A percentile compares a stretch with the other conserved stretches of the same genome.
These are phyloP conservation scores for Fusarium nygamai DNA, from an alignment of 2,329 filamentous ascomycete genomes.

Conservation along the genomic window DNA sequence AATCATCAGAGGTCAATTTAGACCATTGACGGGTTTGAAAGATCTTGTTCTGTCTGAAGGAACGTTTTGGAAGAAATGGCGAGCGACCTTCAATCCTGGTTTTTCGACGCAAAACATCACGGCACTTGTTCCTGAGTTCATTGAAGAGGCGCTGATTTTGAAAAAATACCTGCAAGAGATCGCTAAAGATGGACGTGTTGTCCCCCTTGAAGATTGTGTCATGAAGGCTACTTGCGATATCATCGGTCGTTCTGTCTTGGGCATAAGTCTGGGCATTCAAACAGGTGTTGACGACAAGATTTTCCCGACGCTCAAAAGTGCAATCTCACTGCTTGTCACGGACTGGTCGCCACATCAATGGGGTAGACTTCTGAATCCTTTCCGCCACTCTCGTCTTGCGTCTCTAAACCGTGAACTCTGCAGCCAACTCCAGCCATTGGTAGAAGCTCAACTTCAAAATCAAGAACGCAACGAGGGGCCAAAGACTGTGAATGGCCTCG, in stretches of 20 bases:
- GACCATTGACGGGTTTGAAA: neutral
- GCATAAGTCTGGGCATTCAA: neutral
- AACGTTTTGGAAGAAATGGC: constrained; percentile 1
- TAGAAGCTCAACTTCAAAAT: neutral
- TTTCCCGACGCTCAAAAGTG: neutral
- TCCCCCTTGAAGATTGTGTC: neutral
- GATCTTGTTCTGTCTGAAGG: constrained; percentile 1
- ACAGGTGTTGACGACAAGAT: neutral
- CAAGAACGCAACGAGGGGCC: neutral
- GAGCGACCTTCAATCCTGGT: neutral
- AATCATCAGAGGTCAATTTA: neutral
- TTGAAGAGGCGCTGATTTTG: neutral
- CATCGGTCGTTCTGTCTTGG: neutral
- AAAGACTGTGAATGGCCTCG: neutral
- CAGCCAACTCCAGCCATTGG: neutral
- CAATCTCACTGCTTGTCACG: neutral
- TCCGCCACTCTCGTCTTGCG: neutral
- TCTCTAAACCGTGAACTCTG: neutral
- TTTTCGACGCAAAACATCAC: neutral
- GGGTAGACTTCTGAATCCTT: neutral
- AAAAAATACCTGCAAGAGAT: neutral
- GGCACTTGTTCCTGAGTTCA: neutral
- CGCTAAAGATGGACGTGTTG: neutral
- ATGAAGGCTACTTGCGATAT: constrained; percentile 12
- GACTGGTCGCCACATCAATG: neutral